Percentiles rank a stretch among this genome's conserved stretches.
Evolutionary conservation across 495 filamentous ascomycete genomes (phyloP).

Genomic region (Evernia prunastri): DNA sequence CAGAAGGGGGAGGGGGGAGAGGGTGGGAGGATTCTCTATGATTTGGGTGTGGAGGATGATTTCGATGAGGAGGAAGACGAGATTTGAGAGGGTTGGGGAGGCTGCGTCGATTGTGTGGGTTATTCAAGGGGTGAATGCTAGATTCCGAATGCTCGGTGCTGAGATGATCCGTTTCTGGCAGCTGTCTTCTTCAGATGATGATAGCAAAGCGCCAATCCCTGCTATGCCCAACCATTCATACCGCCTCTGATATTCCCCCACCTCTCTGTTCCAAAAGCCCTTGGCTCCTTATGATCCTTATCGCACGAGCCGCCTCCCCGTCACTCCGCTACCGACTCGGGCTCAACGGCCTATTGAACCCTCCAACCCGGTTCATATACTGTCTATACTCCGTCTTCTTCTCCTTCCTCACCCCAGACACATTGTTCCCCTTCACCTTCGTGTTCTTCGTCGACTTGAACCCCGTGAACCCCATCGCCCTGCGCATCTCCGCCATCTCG

Average conservation of each 20-base stretch:
- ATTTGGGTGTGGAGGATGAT: slow-evolving; percentile 94
- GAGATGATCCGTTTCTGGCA: background rate
- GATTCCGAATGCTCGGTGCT: background rate
- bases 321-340: slow-evolving; percentile 31
- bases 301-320: background rate
- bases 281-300: background rate
- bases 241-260: too few species aligned
- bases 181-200: background rate
- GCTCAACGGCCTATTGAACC: slow-evolving; percentile 88
- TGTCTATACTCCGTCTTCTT: slow-evolving; percentile 94
- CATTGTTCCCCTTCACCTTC: slow-evolving; percentile 85
- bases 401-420: slow-evolving; percentile 80
- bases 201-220: background rate
- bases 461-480: slow-evolving; percentile 78
- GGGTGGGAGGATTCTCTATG: slow-evolving; percentile 86
- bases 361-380: slow-evolving; percentile 97
- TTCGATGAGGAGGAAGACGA: slow-evolving; percentile 99
- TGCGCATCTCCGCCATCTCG: slow-evolving; percentile 65
- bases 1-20: slow-evolving; percentile 74
- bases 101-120: too few species aligned
- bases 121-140: background rate
- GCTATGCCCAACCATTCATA: background rate
- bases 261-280: background rate
- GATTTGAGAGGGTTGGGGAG: slow-evolving; percentile 46
- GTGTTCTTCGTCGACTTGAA: slow-evolving; percentile 87